Evolutionary conservation across 2,329 filamentous ascomycete species (phyloP), one percentile per base, ranked within the genome.

Genomic region (Dactylellina cionopaga): DNA sequence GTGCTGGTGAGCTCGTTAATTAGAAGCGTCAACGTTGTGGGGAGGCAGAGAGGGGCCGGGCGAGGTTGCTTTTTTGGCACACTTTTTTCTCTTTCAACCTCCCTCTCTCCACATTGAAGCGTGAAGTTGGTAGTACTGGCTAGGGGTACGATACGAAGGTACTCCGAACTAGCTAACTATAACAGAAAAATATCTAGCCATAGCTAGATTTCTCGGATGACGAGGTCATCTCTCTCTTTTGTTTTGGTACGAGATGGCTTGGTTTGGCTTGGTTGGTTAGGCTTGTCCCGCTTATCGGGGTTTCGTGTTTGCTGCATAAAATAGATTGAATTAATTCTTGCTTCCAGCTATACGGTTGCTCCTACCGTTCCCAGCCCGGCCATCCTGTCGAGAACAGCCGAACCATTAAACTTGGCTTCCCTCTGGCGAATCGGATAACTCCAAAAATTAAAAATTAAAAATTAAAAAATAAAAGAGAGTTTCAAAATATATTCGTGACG

Each of bases 181-280:
- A n/a, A n/a, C n/a, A n/a, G n/a, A n/a, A n/a, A n/a, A n/a, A n/a
- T n/a, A 47, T 47, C 49, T 52, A 22, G 11, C 39, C 54, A 39
- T 11, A 39, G 39, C 27, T 58, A 15, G 24, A 52, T n/a, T 31
- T 46, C 22, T 47, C 44, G 44, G 33, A 39, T 56, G 39, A 65
- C 49, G 62, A 64, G 51, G 62, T 58, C 62, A 66, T 66, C 62
- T 66, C 52, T 35, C 19, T 5, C 44, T 25, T n/a, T 17, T 17
- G 17, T 10, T 17, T 22, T 4, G 15, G 15, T 2, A 47, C 7
- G 31, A 62, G 43, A 22, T 17, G 44, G 24, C 22, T 47, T 47
- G 29, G 24, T 2, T n/a, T 29, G n/a, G 19, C 49, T 54, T 54
- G 49, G 33, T 31, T 25, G 15, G 17, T 47, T 46, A n/a, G 27